A percentile compares a stretch with the other conserved stretches of the same genome.
Evolutionary conservation across 345 rosid genomes (phyloP).

Genomic region (Populus davidiana): DNA sequence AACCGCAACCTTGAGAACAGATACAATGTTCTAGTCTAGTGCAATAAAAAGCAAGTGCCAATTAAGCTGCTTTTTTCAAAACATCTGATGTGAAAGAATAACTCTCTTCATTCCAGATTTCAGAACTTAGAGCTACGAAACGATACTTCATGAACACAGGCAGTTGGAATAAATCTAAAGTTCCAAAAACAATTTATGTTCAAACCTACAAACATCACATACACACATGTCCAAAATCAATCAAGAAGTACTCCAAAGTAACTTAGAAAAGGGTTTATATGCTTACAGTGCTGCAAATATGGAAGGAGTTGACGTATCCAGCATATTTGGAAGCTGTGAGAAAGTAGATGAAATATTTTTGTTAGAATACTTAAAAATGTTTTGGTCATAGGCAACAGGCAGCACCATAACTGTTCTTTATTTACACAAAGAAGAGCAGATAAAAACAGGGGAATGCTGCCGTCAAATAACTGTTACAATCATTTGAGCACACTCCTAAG

Average conservation of each 20-base stretch:
- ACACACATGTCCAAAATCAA: background rate
- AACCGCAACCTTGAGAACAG: too few relatives aligned
- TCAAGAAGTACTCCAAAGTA: background rate
- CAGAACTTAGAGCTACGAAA: background rate
- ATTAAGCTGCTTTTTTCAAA: too few relatives aligned
- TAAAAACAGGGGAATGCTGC: background rate
- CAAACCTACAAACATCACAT: background rate
- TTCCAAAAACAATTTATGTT: background rate
- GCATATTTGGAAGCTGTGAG: slow-evolving; percentile 88
- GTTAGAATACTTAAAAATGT: background rate
- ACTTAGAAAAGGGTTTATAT: slow-evolving; percentile 8
- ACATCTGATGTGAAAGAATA: too few relatives aligned
- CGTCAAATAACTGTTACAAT: too few relatives aligned
- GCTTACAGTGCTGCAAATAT: slow-evolving; percentile 82
- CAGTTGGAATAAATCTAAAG: background rate
- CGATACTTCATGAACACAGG: background rate
- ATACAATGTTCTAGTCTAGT: too few relatives aligned
- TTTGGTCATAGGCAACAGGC: background rate
- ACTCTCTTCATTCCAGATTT: background rate
- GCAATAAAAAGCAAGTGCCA: too few relatives aligned
- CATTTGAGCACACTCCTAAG: too few relatives aligned
- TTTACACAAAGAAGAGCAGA: background rate
- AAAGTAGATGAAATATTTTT: slow-evolving; percentile 3
- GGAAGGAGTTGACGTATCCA: slow-evolving; percentile 70
- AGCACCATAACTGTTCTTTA: background rate